Percentiles rank a stretch among this genome's conserved stretches.
phyloP scores from a whole-genome alignment of 2,329 filamentous ascomycete genomes.

The Fusarium austroafricanum region DNA sequence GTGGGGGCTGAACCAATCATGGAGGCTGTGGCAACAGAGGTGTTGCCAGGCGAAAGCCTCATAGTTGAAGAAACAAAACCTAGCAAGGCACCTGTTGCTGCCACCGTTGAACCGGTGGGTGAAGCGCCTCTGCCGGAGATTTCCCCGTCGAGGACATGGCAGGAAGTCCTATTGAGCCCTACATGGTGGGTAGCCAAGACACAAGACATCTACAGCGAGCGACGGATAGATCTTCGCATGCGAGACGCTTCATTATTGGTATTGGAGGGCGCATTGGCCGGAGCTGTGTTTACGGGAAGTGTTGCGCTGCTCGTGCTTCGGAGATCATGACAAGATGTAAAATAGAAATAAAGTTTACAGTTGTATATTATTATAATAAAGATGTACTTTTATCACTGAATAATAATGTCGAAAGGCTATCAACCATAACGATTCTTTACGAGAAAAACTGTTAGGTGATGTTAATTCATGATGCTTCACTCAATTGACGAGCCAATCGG shows the following conservation, averaged over 20 bases:
- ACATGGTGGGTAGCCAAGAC: slow-evolving; percentile 61
- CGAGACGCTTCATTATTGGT: slow-evolving; percentile 77
- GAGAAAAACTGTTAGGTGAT: neutral
- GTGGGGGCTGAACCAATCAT: neutral
- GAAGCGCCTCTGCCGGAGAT: slow-evolving; percentile 8
- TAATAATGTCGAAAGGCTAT: neutral
- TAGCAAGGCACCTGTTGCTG: slow-evolving; percentile 7
- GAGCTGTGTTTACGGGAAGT: slow-evolving; percentile 70
- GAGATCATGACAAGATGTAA: slow-evolving; percentile 42
- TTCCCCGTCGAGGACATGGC: slow-evolving; percentile 52
- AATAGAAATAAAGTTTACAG: slow-evolving; percentile 26
- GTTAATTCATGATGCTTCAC: slow-evolving; percentile 12
- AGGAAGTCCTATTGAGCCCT: slow-evolving; percentile 56
- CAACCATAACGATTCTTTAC: neutral
- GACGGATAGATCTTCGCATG: slow-evolving; percentile 71
- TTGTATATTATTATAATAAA: slow-evolving; percentile 39
- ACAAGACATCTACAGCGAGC: slow-evolving; percentile 73
- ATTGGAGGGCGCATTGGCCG: slow-evolving; percentile 73
- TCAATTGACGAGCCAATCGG: slow-evolving; percentile 26
- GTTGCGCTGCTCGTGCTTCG: slow-evolving; percentile 62
- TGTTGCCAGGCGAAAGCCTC: slow-evolving; percentile 1
- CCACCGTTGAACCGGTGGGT: slow-evolving; percentile 10
- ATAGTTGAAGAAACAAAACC: neutral
- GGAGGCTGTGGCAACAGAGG: slow-evolving; percentile 18
- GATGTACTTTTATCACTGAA: slow-evolving; percentile 2